A percentile compares a stretch with the other conserved stretches of the same genome.
Conservation (phyloP, 1,139 yeast species). For the Pichia sp. region DNA sequence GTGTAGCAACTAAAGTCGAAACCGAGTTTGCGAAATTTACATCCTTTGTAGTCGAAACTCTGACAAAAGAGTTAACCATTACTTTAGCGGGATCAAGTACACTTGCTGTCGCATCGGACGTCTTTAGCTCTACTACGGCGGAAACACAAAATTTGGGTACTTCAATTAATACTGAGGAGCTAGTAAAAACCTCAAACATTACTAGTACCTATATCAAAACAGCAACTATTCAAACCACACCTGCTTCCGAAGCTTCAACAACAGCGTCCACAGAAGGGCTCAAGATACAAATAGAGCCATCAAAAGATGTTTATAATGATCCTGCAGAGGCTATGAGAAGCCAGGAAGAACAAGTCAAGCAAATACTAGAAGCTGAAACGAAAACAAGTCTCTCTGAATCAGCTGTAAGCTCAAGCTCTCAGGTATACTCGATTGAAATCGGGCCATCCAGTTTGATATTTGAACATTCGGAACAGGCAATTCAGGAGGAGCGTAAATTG, state of each 20-base stretch:
- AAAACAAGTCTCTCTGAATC: background rate
- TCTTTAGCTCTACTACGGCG: background rate
- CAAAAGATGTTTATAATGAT: background rate
- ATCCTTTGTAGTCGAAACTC: background rate
- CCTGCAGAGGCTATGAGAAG: background rate
- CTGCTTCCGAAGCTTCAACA: background rate
- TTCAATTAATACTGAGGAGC: background rate
- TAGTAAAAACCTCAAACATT: background rate
- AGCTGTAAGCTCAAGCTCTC: background rate
- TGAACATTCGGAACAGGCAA: conserved; percentile 1
- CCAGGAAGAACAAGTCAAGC: background rate
- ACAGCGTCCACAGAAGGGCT: background rate
- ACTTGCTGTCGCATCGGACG: background rate
- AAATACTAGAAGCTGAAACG: background rate
- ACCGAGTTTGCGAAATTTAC: background rate
- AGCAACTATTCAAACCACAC: background rate
- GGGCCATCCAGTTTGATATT: conserved; percentile 10
- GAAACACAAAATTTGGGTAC: background rate
- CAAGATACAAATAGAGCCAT: conserved; percentile 10
- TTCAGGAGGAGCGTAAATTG: conserved; percentile 1
- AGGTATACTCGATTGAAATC: conserved; percentile 6
- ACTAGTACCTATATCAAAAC: too few relatives aligned
- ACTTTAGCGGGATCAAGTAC: conserved; percentile 2
- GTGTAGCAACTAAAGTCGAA: background rate
- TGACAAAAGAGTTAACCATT: conserved; percentile 1